Conservation (phyloP, 2,329 filamentous ascomycete species). For the Beauveria medogensis region DNA sequence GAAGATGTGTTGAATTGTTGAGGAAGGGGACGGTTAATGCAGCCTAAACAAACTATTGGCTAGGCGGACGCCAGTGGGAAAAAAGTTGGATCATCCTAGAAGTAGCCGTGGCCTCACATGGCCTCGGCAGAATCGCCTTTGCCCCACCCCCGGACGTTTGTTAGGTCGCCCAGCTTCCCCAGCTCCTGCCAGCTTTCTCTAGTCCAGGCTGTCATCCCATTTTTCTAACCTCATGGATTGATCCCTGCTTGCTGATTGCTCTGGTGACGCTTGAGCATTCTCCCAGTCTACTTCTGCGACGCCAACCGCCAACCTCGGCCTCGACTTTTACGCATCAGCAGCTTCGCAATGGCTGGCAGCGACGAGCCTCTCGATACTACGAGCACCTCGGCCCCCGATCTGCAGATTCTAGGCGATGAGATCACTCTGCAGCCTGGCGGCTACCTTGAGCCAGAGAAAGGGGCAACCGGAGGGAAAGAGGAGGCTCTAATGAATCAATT, state of each 20-base stretch:
- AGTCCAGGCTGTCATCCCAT: neutral
- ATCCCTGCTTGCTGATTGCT: neutral
- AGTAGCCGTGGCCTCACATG: conserved; percentile 10
- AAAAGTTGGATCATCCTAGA: neutral
- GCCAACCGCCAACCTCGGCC: neutral
- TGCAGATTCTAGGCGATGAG: conserved; percentile 67
- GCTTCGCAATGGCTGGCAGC: conserved; percentile 22
- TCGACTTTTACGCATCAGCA: neutral
- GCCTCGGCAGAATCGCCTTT: conserved; percentile 8
- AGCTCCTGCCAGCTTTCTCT: neutral
- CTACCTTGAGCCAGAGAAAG: conserved; percentile 45
- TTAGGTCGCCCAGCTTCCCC: neutral
- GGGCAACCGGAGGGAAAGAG: conserved; percentile 48
- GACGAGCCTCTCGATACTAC: conserved; percentile 22
- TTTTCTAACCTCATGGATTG: neutral
- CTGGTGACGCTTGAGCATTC: neutral
- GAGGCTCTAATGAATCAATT: conserved; percentile 72
- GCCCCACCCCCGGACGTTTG: conserved; percentile 10
- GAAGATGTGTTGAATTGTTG: conserved; percentile 6
- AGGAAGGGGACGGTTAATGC: neutral
- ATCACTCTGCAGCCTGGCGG: conserved; percentile 69
- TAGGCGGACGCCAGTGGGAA: neutral
- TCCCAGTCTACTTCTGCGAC: neutral
- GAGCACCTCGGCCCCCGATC: conserved; percentile 55
- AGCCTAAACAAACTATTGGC: neutral